Evolutionary conservation across 2,329 filamentous ascomycete species (phyloP).

Genomic region (Trichoderma sp.): DNA sequence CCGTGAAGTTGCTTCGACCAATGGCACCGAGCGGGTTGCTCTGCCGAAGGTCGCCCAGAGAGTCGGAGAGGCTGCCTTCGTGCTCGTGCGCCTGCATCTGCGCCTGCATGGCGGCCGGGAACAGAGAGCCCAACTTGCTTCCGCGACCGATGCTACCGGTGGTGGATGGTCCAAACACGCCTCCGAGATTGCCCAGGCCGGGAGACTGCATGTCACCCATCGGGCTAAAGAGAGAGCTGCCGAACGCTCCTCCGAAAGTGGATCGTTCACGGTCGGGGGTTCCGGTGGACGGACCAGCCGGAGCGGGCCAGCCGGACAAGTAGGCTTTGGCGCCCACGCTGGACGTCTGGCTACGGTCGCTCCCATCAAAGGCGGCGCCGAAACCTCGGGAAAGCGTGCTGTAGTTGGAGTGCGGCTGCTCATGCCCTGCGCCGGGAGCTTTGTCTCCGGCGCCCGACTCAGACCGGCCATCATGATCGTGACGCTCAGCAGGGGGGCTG

Average conservation of each 20-base stretch:
- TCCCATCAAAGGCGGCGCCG: slow-evolving; percentile 62
- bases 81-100: slow-evolving; percentile 80
- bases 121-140: slow-evolving; percentile 84
- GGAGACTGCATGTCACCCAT: slow-evolving; percentile 79
- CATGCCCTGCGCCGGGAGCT: slow-evolving; percentile 46
- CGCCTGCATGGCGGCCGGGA: slow-evolving; percentile 86
- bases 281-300: slow-evolving; percentile 59
- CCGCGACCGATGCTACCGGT: slow-evolving; percentile 70
- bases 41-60: slow-evolving; percentile 61
- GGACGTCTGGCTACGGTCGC: slow-evolving; percentile 91
- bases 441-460: slow-evolving; percentile 55
- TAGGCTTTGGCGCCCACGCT: slow-evolving; percentile 81
- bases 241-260: slow-evolving; percentile 64
- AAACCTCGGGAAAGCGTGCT: slow-evolving; percentile 58
- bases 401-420: slow-evolving; percentile 53
- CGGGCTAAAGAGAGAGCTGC: slow-evolving; percentile 77
- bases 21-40: slow-evolving; percentile 67
- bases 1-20: slow-evolving; percentile 61
- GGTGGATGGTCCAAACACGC: slow-evolving; percentile 68
- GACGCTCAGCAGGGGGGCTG: slow-evolving; percentile 79
- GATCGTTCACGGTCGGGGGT: slow-evolving; percentile 68
- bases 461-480: slow-evolving; percentile 61
- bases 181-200: slow-evolving; percentile 66
- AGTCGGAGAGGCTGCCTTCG: slow-evolving; percentile 60
- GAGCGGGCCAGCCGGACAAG: slow-evolving; percentile 64